A percentile compares a stretch with the other conserved stretches of the same genome.
phyloP scores from a whole-genome alignment of 306 rosid genomes.

The Leucaena leucocephala region DNA sequence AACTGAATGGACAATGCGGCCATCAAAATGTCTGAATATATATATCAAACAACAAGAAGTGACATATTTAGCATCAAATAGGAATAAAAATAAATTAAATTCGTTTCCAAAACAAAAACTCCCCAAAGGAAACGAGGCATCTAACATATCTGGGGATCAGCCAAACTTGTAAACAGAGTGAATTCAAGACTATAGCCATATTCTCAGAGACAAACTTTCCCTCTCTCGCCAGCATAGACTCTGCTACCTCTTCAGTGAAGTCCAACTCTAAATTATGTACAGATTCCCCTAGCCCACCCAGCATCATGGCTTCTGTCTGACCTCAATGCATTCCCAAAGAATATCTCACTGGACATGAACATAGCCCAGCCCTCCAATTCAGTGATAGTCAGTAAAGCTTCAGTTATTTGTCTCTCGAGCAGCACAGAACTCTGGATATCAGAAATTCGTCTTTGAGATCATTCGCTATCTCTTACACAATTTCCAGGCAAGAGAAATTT shows the following conservation, averaged over 20 bases:
- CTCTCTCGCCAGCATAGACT: constrained; percentile 27
- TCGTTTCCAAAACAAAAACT: constrained; percentile 47
- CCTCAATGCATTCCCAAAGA: constrained; percentile 48
- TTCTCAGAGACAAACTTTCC: constrained; percentile 27
- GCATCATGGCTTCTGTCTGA: constrained; percentile 42
- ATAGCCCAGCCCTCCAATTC: constrained; percentile 32
- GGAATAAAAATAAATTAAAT: constrained; percentile 28
- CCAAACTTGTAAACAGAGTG: constrained; percentile 23
- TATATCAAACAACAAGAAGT: constrained; percentile 20
- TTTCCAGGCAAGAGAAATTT: constrained; percentile 86
- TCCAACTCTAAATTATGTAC: constrained; percentile 55
- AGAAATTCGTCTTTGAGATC: constrained; percentile 17
- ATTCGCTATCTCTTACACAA: constrained; percentile 58
- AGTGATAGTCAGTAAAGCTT: constrained; percentile 38
- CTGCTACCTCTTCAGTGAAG: constrained; percentile 43
- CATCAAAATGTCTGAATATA: neutral
- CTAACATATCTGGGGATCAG: constrained; percentile 33
- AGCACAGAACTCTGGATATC: constrained; percentile 16
- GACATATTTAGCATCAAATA: constrained; percentile 31
- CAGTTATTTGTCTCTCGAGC: constrained; percentile 31
- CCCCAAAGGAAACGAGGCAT: constrained; percentile 38
- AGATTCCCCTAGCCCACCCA: constrained; percentile 9
- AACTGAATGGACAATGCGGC: constrained; percentile 2
- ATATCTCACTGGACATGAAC: constrained; percentile 36
- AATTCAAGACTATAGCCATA: constrained; percentile 31